Base-by-base conservation (phyloP, 768 basidiomycete genomes). In the Lentinula sp. region DNA sequence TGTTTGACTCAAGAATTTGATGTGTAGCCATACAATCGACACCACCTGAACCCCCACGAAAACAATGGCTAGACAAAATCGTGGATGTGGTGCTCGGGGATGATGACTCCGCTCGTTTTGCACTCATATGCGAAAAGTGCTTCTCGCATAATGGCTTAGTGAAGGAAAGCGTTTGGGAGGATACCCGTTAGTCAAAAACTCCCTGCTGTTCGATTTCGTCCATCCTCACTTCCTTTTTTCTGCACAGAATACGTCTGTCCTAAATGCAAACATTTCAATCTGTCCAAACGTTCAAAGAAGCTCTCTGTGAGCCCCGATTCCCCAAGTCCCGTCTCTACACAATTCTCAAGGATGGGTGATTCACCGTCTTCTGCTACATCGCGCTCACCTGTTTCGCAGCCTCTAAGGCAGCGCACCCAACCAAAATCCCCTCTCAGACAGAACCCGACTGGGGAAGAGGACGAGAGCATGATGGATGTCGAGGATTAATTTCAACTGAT, bases 111-210 rank as follows among this genome's bases (percentile, higher is more conserved):
- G 83, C 68, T 37, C 80, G 81, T 60, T 96, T 92, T 66, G 94
- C 94, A 2, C 81, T 95, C 53, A 95, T 96, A 51, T 96, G 94
- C 73, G 85, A 87, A 65, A 86, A 85, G 63, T 96, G 94, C 69
- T 95, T 90, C 67, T 74, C 84, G 20, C 94, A 95, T 69, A 96
- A 96, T 63, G 94, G 94, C 3, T 79, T 97, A 2, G 90, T 93
- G 9, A 87, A 88, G 67, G 92, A 93, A 70, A 84, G 79, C 49
- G 79, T 87, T 70, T 95, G 88, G 84, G 87, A 89, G 62, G 86
- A 89, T 63, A 82, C 88, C 33, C 90, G 94, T 95, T 66, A 72
- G 92, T 85, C 46, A n/a, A 43, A 4, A 48, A 45, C 49, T 23
- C 28, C 16, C 13, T 45, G 39, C 20, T 13, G 33, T 50, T 50